A percentile compares a stretch with the other conserved stretches of the same genome.
Conservation (phyloP, 352 stramenopile genomes). For the Globisporangium cylindrosporum region DNA sequence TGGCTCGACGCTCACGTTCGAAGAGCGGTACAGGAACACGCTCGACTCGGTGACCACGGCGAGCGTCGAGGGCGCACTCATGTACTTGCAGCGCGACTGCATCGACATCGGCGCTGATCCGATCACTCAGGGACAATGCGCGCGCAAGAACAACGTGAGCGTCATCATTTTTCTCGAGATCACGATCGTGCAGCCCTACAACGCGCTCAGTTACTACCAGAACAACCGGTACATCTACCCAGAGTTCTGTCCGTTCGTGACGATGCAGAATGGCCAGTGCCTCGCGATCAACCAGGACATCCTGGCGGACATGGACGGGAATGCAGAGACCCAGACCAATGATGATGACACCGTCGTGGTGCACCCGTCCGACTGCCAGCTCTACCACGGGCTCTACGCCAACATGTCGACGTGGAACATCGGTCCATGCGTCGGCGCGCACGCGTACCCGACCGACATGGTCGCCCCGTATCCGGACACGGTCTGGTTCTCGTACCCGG, state of each 20-base stretch:
- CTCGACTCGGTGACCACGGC: conserved; percentile 71
- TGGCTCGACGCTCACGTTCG: conserved; percentile 27
- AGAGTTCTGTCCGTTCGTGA: conserved; percentile 70
- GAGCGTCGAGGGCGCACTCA: conserved; percentile 62
- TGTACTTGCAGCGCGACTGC: conserved; percentile 71
- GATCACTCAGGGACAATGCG: conserved; percentile 24
- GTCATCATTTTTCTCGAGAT: conserved; percentile 67
- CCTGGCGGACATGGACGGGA: conserved; percentile 5
- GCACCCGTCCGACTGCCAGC: conserved; percentile 48
- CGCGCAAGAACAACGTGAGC: conserved; percentile 56
- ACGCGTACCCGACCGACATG: conserved; percentile 52
- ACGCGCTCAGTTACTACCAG: conserved; percentile 63
- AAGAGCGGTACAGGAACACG: conserved; percentile 41
- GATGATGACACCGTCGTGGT: conserved; percentile 7
- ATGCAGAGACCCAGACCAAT: background rate
- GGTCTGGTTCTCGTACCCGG: conserved; percentile 76
- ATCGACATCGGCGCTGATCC: conserved; percentile 50
- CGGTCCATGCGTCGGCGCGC: conserved; percentile 55
- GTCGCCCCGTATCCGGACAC: conserved; percentile 60
- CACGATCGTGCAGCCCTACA: conserved; percentile 52
- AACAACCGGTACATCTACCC: conserved; percentile 53
- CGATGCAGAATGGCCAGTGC: conserved; percentile 58
- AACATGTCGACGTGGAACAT: conserved; percentile 36
- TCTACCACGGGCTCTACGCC: conserved; percentile 56
- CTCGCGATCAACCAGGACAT: conserved; percentile 26